phyloP scores from a whole-genome alignment of 2,329 filamentous ascomycete genomes.

The Cladosporium austrohemisphaericum region DNA sequence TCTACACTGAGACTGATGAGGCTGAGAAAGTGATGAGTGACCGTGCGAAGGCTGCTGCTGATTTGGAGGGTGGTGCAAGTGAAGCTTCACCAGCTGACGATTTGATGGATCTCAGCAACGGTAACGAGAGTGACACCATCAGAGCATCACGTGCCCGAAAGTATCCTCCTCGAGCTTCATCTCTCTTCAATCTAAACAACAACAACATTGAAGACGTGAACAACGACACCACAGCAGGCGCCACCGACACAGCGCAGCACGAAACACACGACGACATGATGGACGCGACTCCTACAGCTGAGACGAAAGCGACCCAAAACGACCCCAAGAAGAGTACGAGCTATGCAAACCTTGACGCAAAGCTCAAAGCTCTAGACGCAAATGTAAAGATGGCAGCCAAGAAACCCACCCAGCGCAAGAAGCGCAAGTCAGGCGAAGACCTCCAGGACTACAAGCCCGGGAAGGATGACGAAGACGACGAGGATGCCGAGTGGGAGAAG shows the following conservation, averaged over 20 bases:
- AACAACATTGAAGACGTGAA: constrained; percentile 17
- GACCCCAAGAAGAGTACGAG: constrained; percentile 5
- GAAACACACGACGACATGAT: not conserved
- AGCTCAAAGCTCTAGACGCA: constrained; percentile 27
- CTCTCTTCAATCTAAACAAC: constrained; percentile 23
- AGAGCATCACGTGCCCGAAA: constrained; percentile 18
- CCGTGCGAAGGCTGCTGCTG: constrained; percentile 14
- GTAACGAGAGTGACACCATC: constrained; percentile 21
- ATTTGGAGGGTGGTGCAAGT: constrained; percentile 8
- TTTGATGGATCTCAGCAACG: constrained; percentile 22
- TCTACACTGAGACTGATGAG: constrained; percentile 20
- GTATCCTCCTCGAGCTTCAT: constrained; percentile 23
- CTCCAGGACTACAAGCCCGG: constrained; percentile 28
- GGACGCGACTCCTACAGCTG: not conserved
- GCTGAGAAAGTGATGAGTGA: constrained; percentile 14
- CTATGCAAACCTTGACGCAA: constrained; percentile 26
- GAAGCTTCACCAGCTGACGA: constrained; percentile 17
- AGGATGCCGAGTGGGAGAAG: constrained; percentile 22
- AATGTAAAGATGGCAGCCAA: constrained; percentile 23
- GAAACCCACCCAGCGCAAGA: constrained; percentile 33
- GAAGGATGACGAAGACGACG: constrained; percentile 14
- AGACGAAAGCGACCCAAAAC: not conserved
- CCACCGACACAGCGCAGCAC: not conserved
- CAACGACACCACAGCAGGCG: not conserved
- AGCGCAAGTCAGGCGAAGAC: constrained; percentile 38